Percentiles rank a stretch among this genome's conserved stretches.
Conservation (phyloP, 306 rosid species). For the Benincasa hispida region DNA sequence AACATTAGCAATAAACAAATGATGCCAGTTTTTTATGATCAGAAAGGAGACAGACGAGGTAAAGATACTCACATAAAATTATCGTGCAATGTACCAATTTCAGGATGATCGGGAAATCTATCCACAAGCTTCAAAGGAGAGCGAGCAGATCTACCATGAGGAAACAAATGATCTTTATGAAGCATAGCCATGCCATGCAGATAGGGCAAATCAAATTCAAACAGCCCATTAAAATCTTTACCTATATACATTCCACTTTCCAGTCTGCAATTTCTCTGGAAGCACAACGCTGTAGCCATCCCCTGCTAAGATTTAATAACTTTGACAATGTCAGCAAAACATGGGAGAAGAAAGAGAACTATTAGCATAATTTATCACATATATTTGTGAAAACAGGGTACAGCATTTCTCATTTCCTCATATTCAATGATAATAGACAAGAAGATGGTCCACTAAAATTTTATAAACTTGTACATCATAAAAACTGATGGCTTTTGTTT, state of each 20-base stretch:
- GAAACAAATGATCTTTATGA: neutral
- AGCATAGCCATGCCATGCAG: neutral
- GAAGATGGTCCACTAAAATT: neutral
- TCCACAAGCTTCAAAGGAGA: constrained; percentile 73
- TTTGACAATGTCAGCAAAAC: constrained; percentile 11
- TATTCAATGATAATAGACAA: neutral
- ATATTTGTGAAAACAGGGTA: neutral
- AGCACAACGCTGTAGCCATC: constrained; percentile 86
- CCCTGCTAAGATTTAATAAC: constrained; percentile 47
- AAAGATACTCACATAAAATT: constrained; percentile 75
- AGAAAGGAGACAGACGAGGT: neutral
- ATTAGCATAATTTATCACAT: neutral
- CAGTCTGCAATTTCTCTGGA: constrained; percentile 89
- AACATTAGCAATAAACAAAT: neutral
- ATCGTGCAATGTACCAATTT: constrained; percentile 79
- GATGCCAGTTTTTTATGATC: neutral
- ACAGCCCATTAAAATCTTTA: constrained; percentile 14
- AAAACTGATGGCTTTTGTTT: neutral
- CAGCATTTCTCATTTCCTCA: neutral
- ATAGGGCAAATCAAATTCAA: constrained; percentile 9
- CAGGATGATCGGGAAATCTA: constrained; percentile 73
- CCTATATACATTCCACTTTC: constrained; percentile 98
- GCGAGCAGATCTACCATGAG: constrained; percentile 46
- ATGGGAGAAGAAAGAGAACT: neutral
- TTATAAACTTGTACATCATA: neutral